Conservation (phyloP, 2,329 filamentous ascomycete species). For the Alternaria sp. region DNA sequence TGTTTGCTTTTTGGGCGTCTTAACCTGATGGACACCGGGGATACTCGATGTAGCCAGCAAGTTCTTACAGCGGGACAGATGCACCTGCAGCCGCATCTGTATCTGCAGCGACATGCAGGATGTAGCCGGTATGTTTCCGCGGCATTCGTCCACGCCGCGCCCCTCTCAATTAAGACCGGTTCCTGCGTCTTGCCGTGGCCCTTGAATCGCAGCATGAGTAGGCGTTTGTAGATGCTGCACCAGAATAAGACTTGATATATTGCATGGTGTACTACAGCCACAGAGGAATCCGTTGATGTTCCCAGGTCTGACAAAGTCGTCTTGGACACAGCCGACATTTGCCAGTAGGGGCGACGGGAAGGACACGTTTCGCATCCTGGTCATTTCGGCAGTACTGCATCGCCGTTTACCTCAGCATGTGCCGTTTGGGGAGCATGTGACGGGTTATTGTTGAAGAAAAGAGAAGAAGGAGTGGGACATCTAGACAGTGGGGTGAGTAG, state of each 20-base stretch:
- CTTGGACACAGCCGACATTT: not conserved
- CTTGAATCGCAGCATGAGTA: not conserved
- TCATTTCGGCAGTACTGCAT: not conserved
- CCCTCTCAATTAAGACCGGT: not conserved
- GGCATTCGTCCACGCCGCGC: not conserved
- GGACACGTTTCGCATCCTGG: conserved; percentile 10
- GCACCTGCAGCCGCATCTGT: conserved; percentile 1
- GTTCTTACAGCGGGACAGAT: not conserved
- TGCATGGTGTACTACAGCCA: not conserved
- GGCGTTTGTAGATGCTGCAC: not conserved
- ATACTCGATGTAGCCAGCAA: not conserved
- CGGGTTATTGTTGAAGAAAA: not conserved
- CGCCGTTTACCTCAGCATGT: conserved; percentile 1
- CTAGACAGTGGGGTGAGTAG: not conserved
- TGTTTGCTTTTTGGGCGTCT: conserved; percentile 7
- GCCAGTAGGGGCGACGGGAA: not conserved
- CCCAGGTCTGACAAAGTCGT: not conserved
- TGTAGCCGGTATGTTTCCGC: conserved; percentile 1
- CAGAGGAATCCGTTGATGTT: not conserved
- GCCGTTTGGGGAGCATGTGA: not conserved
- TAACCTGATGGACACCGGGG: not conserved
- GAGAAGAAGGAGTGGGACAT: not conserved
- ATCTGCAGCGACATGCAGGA: conserved; percentile 3
- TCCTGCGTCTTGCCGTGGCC: not conserved
- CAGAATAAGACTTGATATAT: not conserved